Base-by-base conservation (phyloP, 257 asterid genomes). In the Craterostigma plantagineum region DNA sequence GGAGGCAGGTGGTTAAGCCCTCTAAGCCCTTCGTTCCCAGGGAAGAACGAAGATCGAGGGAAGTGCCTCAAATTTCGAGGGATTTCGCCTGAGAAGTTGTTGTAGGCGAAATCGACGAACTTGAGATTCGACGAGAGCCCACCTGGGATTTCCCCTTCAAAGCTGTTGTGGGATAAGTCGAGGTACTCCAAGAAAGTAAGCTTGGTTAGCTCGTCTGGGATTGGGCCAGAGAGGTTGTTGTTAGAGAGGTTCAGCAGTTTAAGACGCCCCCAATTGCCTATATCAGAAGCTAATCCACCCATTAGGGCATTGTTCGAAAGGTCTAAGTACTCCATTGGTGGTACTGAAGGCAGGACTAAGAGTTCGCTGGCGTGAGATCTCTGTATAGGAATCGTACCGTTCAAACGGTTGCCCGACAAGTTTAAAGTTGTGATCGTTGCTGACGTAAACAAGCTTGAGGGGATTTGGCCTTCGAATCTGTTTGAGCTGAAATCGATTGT, bases 401-500 rank as follows among this genome's bases (percentile, higher is more conserved):
- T 62, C 54, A 81, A 69, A 37, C 30, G 68, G 52, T 81, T 81
- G 38, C 75, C 60, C 2, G 87, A 71, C 49, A 81, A 59, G 57
- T 81, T 74, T 52, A 81, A 64, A 61, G 45, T 65, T 56, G 49
- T 53, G 60, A 81, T 40, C 35, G 81, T 49, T 16, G 34, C 14
- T 14, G 92, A 77, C 52, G 76, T 51, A 41, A 81, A 67, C 49
- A 69, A 66, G 69, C 67, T 67, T 27, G 15, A 53, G 1, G 84
- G 87, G 55, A 81, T 57, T 1, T 35, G 50, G 50, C 94, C 94
- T 50, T 64, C 63, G 41, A 81, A 55, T 45, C 51, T 46, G 67
- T 81, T 81, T 42, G 68, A 62, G 70, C 92, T 81, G 33, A 81
- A 73, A 64, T 81, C 92, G 47, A 81, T 50, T 38, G 57, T 54